Conservation (phyloP, 192 early-diverging fungal species). For the Rhizoclosmatium sp. region DNA sequence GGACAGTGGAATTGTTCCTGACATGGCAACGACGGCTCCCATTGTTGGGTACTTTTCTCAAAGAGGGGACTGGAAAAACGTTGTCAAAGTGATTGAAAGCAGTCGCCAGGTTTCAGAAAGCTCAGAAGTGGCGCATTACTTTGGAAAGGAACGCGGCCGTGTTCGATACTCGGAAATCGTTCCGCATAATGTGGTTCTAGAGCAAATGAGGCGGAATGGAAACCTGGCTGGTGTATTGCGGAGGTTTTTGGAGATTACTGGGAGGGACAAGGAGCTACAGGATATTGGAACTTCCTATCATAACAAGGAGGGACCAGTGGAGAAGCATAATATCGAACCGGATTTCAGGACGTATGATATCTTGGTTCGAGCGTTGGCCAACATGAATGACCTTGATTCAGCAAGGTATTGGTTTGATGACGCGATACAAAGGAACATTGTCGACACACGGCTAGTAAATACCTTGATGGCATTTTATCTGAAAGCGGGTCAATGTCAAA, state of each 20-base stretch:
- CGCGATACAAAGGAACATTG: neutral
- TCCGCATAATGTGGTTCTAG: constrained; percentile 30
- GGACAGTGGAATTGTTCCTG: constrained; percentile 25
- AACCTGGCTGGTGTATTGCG: constrained; percentile 21
- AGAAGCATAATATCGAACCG: neutral
- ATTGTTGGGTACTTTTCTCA: constrained; percentile 20
- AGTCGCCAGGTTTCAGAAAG: neutral
- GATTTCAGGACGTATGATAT: constrained; percentile 28
- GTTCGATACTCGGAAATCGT: constrained; percentile 2
- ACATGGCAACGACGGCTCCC: constrained; percentile 18
- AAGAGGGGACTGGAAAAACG: constrained; percentile 9
- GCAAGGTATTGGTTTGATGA: constrained; percentile 30
- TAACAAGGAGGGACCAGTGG: neutral
- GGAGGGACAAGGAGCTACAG: neutral
- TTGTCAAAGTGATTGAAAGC: constrained; percentile 22
- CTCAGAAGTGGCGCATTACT: constrained; percentile 1
- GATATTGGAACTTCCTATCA: neutral
- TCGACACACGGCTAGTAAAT: constrained; percentile 24
- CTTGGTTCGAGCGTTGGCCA: constrained; percentile 25
- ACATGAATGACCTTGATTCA: neutral
- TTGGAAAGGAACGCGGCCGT: constrained; percentile 22
- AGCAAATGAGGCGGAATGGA: constrained; percentile 25
- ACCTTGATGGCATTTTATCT: constrained; percentile 27
- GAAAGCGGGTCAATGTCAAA: neutral
- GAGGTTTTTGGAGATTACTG: constrained; percentile 21